Conservation (phyloP, 2,329 filamentous ascomycete species). For the Xylariomycetidae sp. region DNA sequence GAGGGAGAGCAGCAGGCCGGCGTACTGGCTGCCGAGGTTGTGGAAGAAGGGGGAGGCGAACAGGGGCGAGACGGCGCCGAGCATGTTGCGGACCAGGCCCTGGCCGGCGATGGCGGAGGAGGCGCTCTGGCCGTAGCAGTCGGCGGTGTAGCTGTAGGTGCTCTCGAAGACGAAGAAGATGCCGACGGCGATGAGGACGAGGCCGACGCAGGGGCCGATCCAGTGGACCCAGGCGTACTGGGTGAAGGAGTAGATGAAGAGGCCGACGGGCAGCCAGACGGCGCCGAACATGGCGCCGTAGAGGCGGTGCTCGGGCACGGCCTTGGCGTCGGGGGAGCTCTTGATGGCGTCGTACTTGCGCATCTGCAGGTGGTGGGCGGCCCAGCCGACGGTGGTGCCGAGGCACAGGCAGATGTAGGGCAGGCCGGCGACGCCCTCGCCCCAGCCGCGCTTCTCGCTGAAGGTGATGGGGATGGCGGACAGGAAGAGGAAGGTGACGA, state of each 20-base stretch:
- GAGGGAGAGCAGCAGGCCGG: conserved; percentile 41
- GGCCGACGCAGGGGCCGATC: conserved; percentile 42
- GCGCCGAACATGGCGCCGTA: conserved; percentile 44
- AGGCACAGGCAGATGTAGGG: conserved; percentile 46
- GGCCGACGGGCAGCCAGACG: conserved; percentile 39
- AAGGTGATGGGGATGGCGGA: conserved; percentile 45
- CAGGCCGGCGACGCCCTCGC: conserved; percentile 41
- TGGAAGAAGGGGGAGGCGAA: conserved; percentile 48
- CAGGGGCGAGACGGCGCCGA: conserved; percentile 45
- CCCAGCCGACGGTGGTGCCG: conserved; percentile 42
- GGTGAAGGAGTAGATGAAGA: conserved; percentile 49
- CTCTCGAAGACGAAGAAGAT: conserved; percentile 41
- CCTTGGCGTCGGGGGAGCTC: conserved; percentile 29
- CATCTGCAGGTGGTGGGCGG: conserved; percentile 43
- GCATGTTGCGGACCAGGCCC: conserved; percentile 45
- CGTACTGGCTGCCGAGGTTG: conserved; percentile 46
- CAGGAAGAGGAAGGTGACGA: conserved; percentile 47
- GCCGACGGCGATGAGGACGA: conserved; percentile 44
- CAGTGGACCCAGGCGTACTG: conserved; percentile 43
- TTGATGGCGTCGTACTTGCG: conserved; percentile 36
- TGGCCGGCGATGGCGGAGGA: conserved; percentile 39
- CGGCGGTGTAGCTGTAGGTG: conserved; percentile 43
- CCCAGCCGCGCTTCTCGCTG: conserved; percentile 45
- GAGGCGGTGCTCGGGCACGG: conserved; percentile 39
- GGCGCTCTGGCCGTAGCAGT: conserved; percentile 41